phyloP scores from a whole-genome alignment of 768 basidiomycete genomes.

The Pisolithus albus region DNA sequence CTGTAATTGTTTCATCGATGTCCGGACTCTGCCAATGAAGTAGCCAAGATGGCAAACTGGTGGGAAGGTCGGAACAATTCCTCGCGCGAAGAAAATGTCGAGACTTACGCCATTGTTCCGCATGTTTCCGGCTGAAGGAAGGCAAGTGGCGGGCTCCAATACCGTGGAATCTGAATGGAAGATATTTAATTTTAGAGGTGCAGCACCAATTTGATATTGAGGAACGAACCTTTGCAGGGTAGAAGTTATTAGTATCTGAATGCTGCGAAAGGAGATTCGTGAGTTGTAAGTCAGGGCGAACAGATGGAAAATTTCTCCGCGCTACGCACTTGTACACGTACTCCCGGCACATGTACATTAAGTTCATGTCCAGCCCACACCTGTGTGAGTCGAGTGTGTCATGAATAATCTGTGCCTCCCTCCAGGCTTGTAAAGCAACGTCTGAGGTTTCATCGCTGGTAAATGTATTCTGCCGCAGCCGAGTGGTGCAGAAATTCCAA shows the following conservation, averaged over 20 bases:
- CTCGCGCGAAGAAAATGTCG: neutral
- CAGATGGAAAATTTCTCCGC: slow-evolving; percentile 5
- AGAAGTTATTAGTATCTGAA: slow-evolving; percentile 57
- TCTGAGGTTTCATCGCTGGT: slow-evolving; percentile 50
- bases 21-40: slow-evolving; percentile 54
- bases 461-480: slow-evolving; percentile 38
- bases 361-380: slow-evolving; percentile 63
- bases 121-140: slow-evolving; percentile 62
- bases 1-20: slow-evolving; percentile 46
- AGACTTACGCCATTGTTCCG: slow-evolving; percentile 73
- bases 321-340: slow-evolving; percentile 65
- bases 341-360: slow-evolving; percentile 63
- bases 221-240: slow-evolving; percentile 54
- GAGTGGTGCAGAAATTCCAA: slow-evolving; percentile 61
- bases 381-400: slow-evolving; percentile 59
- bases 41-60: slow-evolving; percentile 64
- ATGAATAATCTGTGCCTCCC: slow-evolving; percentile 62
- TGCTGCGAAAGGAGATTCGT: slow-evolving; percentile 34
- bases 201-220: neutral
- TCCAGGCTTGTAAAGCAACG: slow-evolving; percentile 53
- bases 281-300: slow-evolving; percentile 2
- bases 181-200: slow-evolving; percentile 2
- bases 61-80: slow-evolving; percentile 3
- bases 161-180: slow-evolving; percentile 43
- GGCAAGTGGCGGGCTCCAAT: slow-evolving; percentile 40